These are phyloP conservation scores for Thielaviopsis populi DNA, from an alignment of 2,329 filamentous ascomycete species.

Conservation along the genomic window DNA sequence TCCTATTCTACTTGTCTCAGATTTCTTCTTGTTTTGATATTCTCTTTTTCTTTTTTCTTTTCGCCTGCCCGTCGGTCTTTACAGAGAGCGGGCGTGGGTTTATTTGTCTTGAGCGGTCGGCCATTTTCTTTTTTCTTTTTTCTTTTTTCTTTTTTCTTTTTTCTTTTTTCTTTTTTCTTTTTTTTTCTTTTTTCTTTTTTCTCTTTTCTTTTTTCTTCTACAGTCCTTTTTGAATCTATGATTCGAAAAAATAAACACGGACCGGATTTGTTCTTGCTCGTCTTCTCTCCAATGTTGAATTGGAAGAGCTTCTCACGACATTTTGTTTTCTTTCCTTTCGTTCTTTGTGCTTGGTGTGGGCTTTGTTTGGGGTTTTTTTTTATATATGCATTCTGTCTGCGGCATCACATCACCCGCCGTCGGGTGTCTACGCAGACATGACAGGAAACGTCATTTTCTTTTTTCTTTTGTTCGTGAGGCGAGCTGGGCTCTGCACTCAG, in stretches of 20 bases:
- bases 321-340: background rate
- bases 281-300: background rate
- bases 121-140: constrained; percentile 7
- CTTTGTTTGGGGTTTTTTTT: constrained; percentile 1
- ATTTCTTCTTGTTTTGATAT: constrained; percentile 1
- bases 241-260: background rate
- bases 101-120: background rate
- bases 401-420: background rate
- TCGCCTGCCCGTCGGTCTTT: background rate
- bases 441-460: background rate
- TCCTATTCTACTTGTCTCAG: background rate
- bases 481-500: background rate
- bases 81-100: background rate
- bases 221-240: background rate
- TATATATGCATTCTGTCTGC: background rate
- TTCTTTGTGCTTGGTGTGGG: background rate
- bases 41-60: background rate
- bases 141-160: constrained; percentile 5
- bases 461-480: background rate
- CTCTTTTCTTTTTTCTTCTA: background rate
- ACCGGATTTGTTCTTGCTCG: background rate
- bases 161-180: constrained; percentile 8
- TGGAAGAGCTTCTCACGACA: background rate
- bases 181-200: constrained; percentile 7
- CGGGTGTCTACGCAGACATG: background rate